Evolutionary conservation across 2,329 filamentous ascomycete genomes (phyloP).

Genomic region (Stemphylium beticola): DNA sequence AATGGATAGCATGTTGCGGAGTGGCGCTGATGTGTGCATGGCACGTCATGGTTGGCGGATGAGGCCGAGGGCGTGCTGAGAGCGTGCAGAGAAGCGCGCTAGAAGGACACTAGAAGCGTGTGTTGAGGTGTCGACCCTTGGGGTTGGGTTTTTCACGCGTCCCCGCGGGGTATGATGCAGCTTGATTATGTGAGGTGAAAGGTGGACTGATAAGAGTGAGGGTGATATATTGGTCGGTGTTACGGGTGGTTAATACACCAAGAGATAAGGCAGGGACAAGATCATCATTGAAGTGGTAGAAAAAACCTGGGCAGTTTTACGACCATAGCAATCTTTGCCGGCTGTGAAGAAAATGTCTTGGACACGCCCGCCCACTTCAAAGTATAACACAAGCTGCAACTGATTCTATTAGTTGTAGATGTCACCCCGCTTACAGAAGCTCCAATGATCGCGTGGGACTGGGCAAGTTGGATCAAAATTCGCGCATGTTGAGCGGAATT

Average conservation of each 20-base stretch:
- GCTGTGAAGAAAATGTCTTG: neutral
- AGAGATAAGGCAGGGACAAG: neutral
- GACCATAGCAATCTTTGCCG: neutral
- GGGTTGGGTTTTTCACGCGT: neutral
- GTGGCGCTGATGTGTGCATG: neutral
- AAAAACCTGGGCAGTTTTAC: neutral
- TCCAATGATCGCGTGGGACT: neutral
- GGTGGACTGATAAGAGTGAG: no score
- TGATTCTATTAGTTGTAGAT: neutral
- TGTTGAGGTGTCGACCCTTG: conserved; percentile 17
- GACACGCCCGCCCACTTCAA: neutral
- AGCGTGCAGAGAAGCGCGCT: conserved; percentile 27
- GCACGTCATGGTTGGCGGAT: conserved; percentile 4
- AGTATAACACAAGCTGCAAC: neutral
- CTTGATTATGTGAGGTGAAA: neutral
- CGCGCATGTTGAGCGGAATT: conserved; percentile 12
- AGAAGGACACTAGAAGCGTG: conserved; percentile 30
- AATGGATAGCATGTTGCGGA: conserved; percentile 1
- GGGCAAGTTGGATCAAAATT: neutral
- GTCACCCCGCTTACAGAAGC: neutral
- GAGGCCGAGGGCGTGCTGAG: neutral
- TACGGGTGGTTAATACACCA: no score
- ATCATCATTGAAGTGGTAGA: neutral
- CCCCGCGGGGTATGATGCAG: conserved; percentile 1
- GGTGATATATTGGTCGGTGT: no score